phyloP scores from a whole-genome alignment of 1,284 basidiomycete species.

The Meripilus lineatus region DNA sequence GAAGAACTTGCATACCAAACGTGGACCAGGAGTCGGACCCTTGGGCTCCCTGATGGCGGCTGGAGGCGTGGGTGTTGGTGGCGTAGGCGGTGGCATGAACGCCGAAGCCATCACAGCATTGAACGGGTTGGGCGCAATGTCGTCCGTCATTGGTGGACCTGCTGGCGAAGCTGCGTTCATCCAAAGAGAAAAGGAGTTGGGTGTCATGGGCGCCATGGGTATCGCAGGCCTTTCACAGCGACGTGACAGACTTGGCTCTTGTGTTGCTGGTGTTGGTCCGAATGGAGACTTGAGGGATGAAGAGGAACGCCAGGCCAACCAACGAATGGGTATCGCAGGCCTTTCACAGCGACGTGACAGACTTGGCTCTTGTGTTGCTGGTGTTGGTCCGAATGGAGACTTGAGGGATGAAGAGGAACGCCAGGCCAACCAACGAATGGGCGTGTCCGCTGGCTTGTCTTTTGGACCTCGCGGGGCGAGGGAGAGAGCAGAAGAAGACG shows the following conservation, averaged over 20 bases:
- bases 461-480: conserved; percentile 46
- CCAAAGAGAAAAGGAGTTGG: conserved; percentile 46
- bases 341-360: conserved; percentile 29
- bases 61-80: conserved; percentile 25
- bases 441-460: conserved; percentile 25
- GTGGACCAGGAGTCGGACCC: conserved; percentile 65
- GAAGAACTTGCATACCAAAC: conserved; percentile 97
- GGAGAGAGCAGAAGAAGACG: conserved; percentile 62
- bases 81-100: conserved; percentile 23
- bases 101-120: conserved; percentile 30
- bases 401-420: conserved; percentile 39
- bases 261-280: too few species aligned
- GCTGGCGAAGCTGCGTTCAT: conserved; percentile 32
- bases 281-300: conserved; percentile 40
- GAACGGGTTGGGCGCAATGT: conserved; percentile 27
- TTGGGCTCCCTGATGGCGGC: conserved; percentile 25
- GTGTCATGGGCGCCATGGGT: conserved; percentile 44
- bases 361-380: too few species aligned
- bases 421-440: conserved; percentile 30
- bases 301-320: conserved; percentile 33
- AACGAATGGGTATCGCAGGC: conserved; percentile 28
- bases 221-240: conserved; percentile 33
- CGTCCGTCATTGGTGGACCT: conserved; percentile 18
- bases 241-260: conserved; percentile 24
- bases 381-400: too few species aligned